phyloP scores from a whole-genome alignment of 2,329 filamentous ascomycete species.

The Colletotrichum tropicicola region DNA sequence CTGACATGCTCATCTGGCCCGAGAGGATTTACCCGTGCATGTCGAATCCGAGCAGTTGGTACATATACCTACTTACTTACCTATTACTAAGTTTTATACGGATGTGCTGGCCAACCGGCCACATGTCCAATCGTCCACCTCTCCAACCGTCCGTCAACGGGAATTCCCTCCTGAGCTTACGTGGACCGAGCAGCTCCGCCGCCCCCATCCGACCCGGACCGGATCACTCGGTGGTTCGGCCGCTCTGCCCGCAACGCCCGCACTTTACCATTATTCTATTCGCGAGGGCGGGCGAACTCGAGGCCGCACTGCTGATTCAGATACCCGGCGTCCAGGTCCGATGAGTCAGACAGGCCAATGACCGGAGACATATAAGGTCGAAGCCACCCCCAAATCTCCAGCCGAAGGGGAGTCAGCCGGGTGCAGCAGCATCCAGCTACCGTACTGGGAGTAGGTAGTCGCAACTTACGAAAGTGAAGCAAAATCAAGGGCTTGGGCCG shows the following conservation, averaged over 20 bases:
- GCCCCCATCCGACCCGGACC: background rate
- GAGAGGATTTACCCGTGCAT: background rate
- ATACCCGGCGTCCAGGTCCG: background rate
- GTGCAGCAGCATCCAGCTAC: too few relatives aligned
- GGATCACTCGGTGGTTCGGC: slow-evolving; percentile 2
- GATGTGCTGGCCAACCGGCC: too few relatives aligned
- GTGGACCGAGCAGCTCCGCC: background rate
- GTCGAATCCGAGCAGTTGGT: background rate
- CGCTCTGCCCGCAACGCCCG: too few relatives aligned
- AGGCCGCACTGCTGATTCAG: background rate
- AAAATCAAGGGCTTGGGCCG: too few relatives aligned
- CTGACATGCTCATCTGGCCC: background rate
- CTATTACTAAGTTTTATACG: too few relatives aligned
- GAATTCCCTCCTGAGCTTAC: background rate
- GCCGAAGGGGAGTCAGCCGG: too few relatives aligned
- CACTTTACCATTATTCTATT: too few relatives aligned
- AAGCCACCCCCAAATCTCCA: background rate
- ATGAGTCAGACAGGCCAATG: background rate
- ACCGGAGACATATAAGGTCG: background rate
- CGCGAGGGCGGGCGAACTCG: background rate
- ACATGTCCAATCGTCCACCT: too few relatives aligned
- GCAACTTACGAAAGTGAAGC: too few relatives aligned
- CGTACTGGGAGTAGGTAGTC: too few relatives aligned
- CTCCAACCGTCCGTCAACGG: too few relatives aligned
- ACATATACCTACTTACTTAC: background rate